Base-by-base conservation (phyloP, 371 early-diverging fungal species). In the Apophysomyces elegans region DNA sequence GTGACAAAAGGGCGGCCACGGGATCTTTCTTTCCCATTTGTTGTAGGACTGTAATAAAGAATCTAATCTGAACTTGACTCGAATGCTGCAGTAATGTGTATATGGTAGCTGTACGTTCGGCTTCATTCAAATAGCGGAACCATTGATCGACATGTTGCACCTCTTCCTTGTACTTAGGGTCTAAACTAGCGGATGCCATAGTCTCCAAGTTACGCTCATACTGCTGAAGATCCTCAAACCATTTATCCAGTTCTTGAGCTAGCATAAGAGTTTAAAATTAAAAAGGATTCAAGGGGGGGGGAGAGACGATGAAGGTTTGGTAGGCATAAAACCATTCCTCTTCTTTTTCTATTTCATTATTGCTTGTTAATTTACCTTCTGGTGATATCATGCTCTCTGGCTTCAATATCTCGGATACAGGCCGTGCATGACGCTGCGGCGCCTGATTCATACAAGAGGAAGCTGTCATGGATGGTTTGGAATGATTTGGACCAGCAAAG, bases 61-160 rank as follows among this genome's bases (percentile, higher is more conserved):
- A 96, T 21, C 96, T 86, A 62, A 94, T 88, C 76, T 97, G 98
- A 37, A 96, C 92, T 58, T 86, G 94, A 9, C 90, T 92, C 5
- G 93, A 88, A 73, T 95, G 92, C 71, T 96, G 95, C 59, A 96
- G 78, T 43, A 98, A 81, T 35, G 91, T 88, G 74, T 96, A 96
- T 56, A 98, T 84, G 35, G 95, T 91, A 26, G 96, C 90, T 2
- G 96, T 97, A 35, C 95, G 84, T 78, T 98, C 98, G 26, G 95
- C 90, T 69, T 95, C 95, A 5, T 91, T 85, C 62, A 96, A 82
- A 36, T 93, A 94, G 11, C 84, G 80, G 81, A 96, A 96, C 98
- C 98, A 97, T 66, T 96, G 91, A 72, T 97, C 96, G 57, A 97
- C 94, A 50, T 95, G 94, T 36, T 88, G 86, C 54, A 96, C 84